Evolutionary conservation across 2,329 filamentous ascomycete species (phyloP).

Genomic region (Cercospora sp.): DNA sequence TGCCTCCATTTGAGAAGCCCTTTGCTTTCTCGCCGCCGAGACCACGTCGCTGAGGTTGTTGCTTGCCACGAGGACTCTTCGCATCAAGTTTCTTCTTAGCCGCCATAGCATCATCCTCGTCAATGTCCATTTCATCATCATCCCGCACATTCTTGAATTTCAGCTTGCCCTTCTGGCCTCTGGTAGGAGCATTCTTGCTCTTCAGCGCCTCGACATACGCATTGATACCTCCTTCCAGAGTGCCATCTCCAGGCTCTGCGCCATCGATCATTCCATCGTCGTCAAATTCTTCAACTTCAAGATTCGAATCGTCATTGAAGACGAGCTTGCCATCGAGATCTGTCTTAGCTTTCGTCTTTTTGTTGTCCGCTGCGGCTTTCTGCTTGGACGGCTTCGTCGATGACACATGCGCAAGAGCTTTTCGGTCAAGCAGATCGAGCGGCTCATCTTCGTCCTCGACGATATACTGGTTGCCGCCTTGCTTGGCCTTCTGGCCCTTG

Average conservation of each 20-base stretch:
- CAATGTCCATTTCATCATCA: conserved; percentile 50
- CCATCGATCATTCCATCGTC: conserved; percentile 45
- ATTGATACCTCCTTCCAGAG: conserved; percentile 55
- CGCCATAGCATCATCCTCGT: conserved; percentile 43
- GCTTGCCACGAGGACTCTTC: conserved; percentile 25
- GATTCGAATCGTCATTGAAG: conserved; percentile 55
- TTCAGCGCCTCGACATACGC: conserved; percentile 63
- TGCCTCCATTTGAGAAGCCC: conserved; percentile 23
- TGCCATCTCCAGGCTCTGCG: conserved; percentile 41
- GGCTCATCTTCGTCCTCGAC: conserved; percentile 93
- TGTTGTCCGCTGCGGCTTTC: conserved; percentile 47
- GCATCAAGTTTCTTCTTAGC: conserved; percentile 39
- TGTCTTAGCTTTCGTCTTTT: conserved; percentile 62
- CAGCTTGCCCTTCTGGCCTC: conserved; percentile 60
- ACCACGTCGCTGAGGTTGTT: conserved; percentile 29
- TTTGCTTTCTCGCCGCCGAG: conserved; percentile 31
- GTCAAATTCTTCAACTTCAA: conserved; percentile 60
- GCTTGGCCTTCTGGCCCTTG: conserved; percentile 57
- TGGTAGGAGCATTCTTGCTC: conserved; percentile 58
- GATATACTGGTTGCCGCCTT: conserved; percentile 70
- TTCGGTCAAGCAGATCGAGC: conserved; percentile 86
- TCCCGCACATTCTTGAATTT: conserved; percentile 57
- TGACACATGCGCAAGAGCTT: conserved; percentile 88
- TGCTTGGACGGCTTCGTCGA: conserved; percentile 76
- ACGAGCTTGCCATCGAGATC: conserved; percentile 81